Evolutionary conservation across 805 yeast genomes (phyloP).

Genomic region (Candida michaelii): DNA sequence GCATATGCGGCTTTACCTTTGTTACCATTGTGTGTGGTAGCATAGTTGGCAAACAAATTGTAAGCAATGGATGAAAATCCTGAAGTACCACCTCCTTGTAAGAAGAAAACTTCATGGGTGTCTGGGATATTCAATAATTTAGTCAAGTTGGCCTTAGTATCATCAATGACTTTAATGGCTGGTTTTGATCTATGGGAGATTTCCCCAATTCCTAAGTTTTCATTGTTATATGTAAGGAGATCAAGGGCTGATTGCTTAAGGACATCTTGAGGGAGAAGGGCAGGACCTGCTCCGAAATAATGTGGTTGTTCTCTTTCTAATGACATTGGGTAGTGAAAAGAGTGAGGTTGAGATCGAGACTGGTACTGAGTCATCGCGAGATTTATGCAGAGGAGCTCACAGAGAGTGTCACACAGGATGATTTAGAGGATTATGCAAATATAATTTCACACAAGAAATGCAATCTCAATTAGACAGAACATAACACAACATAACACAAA

Average conservation of each 20-base stretch:
- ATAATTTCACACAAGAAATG: too few species aligned
- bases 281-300: constrained; percentile 99
- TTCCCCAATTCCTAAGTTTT: constrained; percentile 90
- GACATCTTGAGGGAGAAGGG: constrained; percentile 79
- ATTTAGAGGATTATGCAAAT: too few species aligned
- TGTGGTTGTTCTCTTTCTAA: constrained; percentile 68
- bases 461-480: too few species aligned
- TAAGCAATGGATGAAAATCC: constrained; percentile 89
- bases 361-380: constrained; percentile 1
- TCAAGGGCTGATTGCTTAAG: constrained; percentile 87
- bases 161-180: constrained; percentile 74
- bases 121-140: constrained; percentile 78
- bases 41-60: constrained; percentile 74
- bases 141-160: constrained; percentile 65
- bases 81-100: constrained; percentile 98
- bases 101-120: constrained; percentile 88
- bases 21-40: constrained; percentile 63
- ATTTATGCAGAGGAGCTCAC: too few species aligned
- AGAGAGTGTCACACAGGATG: too few species aligned
- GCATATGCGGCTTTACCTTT: constrained; percentile 82
- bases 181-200: constrained; percentile 91
- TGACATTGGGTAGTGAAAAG: not conserved
- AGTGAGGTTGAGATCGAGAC: not conserved
- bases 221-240: constrained; percentile 64
- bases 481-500: too few species aligned